Percentiles rank a stretch among this genome's conserved stretches.
Conservation (phyloP, 257 asterid species). For the Misopates orontium region DNA sequence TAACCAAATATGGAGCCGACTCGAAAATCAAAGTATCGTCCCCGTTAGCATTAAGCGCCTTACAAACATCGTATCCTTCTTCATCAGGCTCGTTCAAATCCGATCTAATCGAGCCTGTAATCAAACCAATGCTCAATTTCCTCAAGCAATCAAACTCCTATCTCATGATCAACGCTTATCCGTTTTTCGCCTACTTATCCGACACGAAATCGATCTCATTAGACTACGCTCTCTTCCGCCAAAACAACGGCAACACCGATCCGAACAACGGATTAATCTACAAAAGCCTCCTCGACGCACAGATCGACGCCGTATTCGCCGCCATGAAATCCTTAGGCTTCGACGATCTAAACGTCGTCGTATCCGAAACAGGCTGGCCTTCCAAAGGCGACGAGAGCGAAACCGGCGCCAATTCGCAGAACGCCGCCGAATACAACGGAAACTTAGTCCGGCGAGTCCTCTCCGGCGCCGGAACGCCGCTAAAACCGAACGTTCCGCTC, state of each 20-base stretch:
- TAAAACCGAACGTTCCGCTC: constrained; percentile 53
- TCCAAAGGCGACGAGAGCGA: constrained; percentile 63
- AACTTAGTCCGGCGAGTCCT: constrained; percentile 59
- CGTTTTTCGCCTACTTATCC: constrained; percentile 58
- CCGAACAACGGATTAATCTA: constrained; percentile 61
- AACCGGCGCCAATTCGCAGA: constrained; percentile 43
- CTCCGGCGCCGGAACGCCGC: constrained; percentile 57
- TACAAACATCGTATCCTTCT: constrained; percentile 60
- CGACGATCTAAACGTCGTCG: constrained; percentile 41
- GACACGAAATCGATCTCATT: constrained; percentile 55
- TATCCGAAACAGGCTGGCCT: constrained; percentile 85
- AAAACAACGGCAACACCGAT: constrained; percentile 45
- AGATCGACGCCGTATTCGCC: constrained; percentile 68
- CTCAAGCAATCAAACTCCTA: constrained; percentile 53
- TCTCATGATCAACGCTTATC: constrained; percentile 68
- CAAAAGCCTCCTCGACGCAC: constrained; percentile 64
- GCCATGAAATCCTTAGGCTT: constrained; percentile 48
- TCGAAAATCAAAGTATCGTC: constrained; percentile 50
- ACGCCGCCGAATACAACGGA: constrained; percentile 72
- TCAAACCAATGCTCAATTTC: constrained; percentile 64
- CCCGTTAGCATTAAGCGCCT: constrained; percentile 62
- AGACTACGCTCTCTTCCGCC: constrained; percentile 54
- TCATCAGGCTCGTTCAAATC: constrained; percentile 63
- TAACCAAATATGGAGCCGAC: constrained; percentile 36
- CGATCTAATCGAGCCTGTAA: constrained; percentile 57